Evolutionary conservation across 208 protist genomes (phyloP), one percentile per base, ranked within the genome.

Genomic region (Acanthamoeba healyi): DNA sequence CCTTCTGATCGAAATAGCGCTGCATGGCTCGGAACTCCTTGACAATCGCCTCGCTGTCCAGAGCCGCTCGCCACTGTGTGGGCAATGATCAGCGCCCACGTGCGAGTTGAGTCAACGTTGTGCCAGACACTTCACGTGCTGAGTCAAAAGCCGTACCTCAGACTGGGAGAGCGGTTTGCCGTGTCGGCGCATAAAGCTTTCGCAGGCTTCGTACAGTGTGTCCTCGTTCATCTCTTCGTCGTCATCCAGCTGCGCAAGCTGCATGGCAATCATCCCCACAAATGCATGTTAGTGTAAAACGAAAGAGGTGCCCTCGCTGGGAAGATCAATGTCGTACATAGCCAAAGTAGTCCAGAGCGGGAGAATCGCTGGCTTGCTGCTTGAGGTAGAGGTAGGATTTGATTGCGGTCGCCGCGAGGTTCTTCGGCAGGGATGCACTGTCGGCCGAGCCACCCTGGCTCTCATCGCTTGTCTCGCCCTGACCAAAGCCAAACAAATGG

Each of bases 1-100:
- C 77, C 77, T 86, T 86, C 40, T 86, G 22, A 40, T 61, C 29
- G 77, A 86, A 12, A 44, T 86, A 86, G n/a, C 46, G 38, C 44
- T 58, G 40, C 77, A 86, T 86, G 77, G 38, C 12, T 2, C 77
- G 38, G 26, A 29, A 61, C 77, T 86, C 15, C 4, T 36, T 5
- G 26, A 7, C 77, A 14, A 42, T 12, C 42, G 38, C 46, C 14
- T 58, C 44, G 77, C 77, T 58, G 29, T 86, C 36, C 44, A 86
- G 0, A 10, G 2, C 77, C 34, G n/a, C 44, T 0, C 36, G 67
- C 67, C 38, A 77, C 67, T 77, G 36, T 14, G 36, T 6, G 10
- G 63, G 32, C n/a, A 9, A 67, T n/a, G n/a, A n/a, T n/a, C n/a
- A n/a, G n/a, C n/a, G n/a, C n/a, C n/a, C n/a, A n/a, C n/a, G n/a